Evolutionary conservation across 257 asterid genomes (phyloP).

Genomic region (Solanum pennellii): DNA sequence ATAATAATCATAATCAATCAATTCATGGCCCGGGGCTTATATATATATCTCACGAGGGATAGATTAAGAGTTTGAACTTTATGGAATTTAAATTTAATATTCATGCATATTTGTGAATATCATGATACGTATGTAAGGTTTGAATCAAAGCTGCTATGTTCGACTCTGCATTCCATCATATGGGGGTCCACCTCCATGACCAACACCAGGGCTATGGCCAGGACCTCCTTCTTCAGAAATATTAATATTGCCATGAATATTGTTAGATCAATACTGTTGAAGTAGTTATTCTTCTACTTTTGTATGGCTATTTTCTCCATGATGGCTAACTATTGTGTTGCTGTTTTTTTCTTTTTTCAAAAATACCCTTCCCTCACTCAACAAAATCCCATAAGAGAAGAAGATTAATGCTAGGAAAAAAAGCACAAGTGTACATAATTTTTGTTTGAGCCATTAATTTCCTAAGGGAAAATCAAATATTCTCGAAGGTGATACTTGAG

Average conservation of each 20-base stretch:
- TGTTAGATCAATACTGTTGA: neutral
- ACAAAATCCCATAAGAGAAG: neutral
- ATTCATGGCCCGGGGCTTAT: neutral
- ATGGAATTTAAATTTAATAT: neutral
- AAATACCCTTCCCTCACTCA: neutral
- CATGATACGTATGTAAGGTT: neutral
- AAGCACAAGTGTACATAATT: neutral
- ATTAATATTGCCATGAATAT: neutral
- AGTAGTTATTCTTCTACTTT: neutral
- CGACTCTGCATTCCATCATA: neutral
- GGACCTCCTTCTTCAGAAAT: slow-evolving; percentile 3
- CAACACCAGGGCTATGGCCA: slow-evolving; percentile 25
- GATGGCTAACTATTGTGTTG: neutral
- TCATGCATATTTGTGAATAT: neutral
- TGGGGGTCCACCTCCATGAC: neutral
- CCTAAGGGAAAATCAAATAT: neutral
- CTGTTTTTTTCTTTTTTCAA: neutral
- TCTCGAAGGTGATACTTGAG: neutral
- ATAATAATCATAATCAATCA: neutral
- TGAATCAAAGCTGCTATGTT: neutral
- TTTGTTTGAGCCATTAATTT: slow-evolving; percentile 1
- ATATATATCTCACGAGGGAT: neutral
- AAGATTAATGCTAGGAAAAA: slow-evolving; percentile 6
- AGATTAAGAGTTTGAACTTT: neutral
- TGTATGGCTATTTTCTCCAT: neutral